Conservation (phyloP, 1,284 basidiomycete species). For the Trichosporon sp. region DNA sequence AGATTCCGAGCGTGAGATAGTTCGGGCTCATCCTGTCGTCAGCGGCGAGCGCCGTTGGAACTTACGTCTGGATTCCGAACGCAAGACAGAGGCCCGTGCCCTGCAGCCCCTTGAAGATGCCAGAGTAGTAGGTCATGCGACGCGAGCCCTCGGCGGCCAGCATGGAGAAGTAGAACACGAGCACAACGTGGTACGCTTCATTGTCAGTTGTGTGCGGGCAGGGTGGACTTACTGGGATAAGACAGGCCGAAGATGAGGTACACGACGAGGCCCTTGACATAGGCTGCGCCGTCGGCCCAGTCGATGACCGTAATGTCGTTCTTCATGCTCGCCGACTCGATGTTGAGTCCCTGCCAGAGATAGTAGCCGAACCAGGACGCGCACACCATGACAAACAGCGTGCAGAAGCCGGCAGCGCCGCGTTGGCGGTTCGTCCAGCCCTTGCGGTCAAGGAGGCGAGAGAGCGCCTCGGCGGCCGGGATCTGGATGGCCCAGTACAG, state of each 20-base stretch:
- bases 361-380: slow-evolving; percentile 7
- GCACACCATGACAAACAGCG: neutral
- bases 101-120: slow-evolving; percentile 7
- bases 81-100: slow-evolving; percentile 2
- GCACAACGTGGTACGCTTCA: slow-evolving; percentile 2
- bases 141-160: neutral
- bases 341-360: slow-evolving; percentile 3
- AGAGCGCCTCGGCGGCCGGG: neutral
- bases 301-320: slow-evolving; percentile 4
- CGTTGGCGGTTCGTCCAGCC: slow-evolving; percentile 6
- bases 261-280: neutral
- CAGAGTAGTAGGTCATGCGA: slow-evolving; percentile 3
- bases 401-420: neutral
- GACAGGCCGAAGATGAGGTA: slow-evolving; percentile 6
- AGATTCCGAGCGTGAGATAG: slow-evolving; percentile 1
- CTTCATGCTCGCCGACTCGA: neutral
- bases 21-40: neutral
- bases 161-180: slow-evolving; percentile 8
- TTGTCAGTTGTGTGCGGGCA: neutral
- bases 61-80: slow-evolving; percentile 3
- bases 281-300: slow-evolving; percentile 1
- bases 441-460: neutral
- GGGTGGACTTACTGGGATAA: neutral
- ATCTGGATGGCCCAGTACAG: slow-evolving; percentile 8
- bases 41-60: neutral